These are phyloP conservation scores for Bothriochloa decipiens DNA, from an alignment of 176 grass and related monocot genomes.

Conservation along the genomic window DNA sequence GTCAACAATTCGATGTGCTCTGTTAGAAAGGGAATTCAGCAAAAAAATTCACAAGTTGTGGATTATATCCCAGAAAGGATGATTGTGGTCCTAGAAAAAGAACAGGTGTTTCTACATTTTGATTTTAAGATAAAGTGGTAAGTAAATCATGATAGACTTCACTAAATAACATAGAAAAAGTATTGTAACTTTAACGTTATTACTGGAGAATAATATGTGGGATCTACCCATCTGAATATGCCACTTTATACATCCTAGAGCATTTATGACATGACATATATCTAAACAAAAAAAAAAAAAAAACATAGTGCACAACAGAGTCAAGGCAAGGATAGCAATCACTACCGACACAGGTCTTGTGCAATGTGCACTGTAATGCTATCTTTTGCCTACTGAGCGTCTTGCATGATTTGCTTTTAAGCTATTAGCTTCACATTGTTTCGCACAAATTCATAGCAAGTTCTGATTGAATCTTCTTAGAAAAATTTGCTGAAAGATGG, in stretches of 20 bases:
- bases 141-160: constrained; percentile 41
- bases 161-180: constrained; percentile 32
- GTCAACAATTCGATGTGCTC: background rate
- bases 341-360: background rate
- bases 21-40: constrained; percentile 5
- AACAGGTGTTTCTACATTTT: constrained; percentile 25
- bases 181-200: constrained; percentile 39
- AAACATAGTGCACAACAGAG: constrained; percentile 39
- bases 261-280: constrained; percentile 35
- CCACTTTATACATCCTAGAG: constrained; percentile 34
- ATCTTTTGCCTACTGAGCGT: constrained; percentile 32
- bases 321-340: constrained; percentile 36
- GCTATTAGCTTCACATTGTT: constrained; percentile 11
- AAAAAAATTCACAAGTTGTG: constrained; percentile 1
- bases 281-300: constrained; percentile 22
- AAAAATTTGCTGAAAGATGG: constrained; percentile 6
- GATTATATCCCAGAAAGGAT: constrained; percentile 13
- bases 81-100: constrained; percentile 13
- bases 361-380: constrained; percentile 13
- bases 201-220: constrained; percentile 26
- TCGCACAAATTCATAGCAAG: constrained; percentile 4
- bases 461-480: constrained; percentile 24
- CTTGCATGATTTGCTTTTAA: constrained; percentile 18
- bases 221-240: constrained; percentile 37
- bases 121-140: constrained; percentile 30